Evolutionary conservation across 2,329 filamentous ascomycete genomes (phyloP).

Genomic region (Colletotrichum sp.): DNA sequence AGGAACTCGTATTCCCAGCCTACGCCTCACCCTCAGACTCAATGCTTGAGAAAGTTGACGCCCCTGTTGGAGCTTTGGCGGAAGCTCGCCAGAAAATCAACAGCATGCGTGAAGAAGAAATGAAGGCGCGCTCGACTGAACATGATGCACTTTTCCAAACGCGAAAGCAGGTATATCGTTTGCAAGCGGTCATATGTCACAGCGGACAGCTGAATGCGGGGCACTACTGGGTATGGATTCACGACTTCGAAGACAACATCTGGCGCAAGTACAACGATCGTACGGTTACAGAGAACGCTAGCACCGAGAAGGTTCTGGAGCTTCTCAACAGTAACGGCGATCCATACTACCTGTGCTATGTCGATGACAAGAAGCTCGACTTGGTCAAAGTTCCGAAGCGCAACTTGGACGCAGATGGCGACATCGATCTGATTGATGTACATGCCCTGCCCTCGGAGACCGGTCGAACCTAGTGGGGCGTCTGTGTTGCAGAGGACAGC

Average conservation of each 20-base stretch:
- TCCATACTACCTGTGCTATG: slow-evolving; percentile 84
- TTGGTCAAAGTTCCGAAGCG: slow-evolving; percentile 48
- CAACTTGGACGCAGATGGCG: slow-evolving; percentile 6
- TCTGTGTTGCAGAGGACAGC: neutral
- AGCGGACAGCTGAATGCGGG: slow-evolving; percentile 75
- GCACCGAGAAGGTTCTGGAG: slow-evolving; percentile 72
- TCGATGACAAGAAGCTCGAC: slow-evolving; percentile 69
- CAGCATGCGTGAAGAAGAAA: slow-evolving; percentile 52
- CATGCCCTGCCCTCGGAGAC: neutral
- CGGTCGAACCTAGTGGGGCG: neutral
- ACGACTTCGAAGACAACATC: slow-evolving; percentile 76
- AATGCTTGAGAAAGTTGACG: neutral
- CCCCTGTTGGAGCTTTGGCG: neutral
- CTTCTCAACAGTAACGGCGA: slow-evolving; percentile 73
- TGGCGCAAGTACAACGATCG: slow-evolving; percentile 98
- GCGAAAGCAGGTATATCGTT: slow-evolving; percentile 74
- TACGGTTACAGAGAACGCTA: slow-evolving; percentile 71
- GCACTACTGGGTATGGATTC: slow-evolving; percentile 98
- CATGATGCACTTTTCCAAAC: slow-evolving; percentile 61
- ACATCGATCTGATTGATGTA: neutral
- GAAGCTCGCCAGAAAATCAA: slow-evolving; percentile 28
- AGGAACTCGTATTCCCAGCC: neutral
- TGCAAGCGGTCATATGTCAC: slow-evolving; percentile 95
- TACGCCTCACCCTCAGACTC: neutral
- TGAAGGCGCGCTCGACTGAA: slow-evolving; percentile 30